Evolutionary conservation across 371 early-diverging fungal species (phyloP).

Genomic region (Mortierella sp.): DNA sequence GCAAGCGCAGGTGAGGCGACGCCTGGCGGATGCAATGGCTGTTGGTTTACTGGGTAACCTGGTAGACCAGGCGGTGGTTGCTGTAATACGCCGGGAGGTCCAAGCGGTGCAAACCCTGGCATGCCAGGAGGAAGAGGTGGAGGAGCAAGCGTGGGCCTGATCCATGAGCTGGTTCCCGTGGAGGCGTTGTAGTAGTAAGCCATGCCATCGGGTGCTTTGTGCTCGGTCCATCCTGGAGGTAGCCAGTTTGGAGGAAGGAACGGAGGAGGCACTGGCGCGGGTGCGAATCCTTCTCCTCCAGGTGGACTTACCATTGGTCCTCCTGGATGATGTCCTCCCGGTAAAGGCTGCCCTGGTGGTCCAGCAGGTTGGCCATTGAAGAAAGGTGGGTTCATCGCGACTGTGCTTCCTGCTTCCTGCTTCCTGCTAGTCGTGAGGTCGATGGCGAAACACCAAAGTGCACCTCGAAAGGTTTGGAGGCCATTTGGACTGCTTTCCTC

Average conservation of each 20-base stretch:
- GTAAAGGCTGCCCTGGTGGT: conserved; percentile 18
- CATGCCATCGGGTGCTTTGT: conserved; percentile 65
- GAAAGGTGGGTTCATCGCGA: not conserved
- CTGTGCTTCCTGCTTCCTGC: too few species aligned
- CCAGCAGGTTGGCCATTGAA: conserved; percentile 1
- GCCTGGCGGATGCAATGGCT: conserved; percentile 27
- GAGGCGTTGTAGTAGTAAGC: conserved; percentile 68
- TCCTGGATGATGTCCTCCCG: not conserved
- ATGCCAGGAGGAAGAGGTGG: conserved; percentile 32
- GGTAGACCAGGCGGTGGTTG: conserved; percentile 32
- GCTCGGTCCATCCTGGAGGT: conserved; percentile 72
- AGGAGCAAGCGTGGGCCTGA: conserved; percentile 54
- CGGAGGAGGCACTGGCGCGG: conserved; percentile 19
- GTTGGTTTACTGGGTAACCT: conserved; percentile 24
- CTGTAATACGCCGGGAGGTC: conserved; percentile 22
- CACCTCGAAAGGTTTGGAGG: too few species aligned
- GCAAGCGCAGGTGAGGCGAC: conserved; percentile 15
- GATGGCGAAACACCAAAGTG: too few species aligned
- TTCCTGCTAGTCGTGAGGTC: too few species aligned
- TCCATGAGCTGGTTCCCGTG: conserved; percentile 67
- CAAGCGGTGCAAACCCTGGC: conserved; percentile 17
- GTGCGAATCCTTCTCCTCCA: conserved; percentile 17
- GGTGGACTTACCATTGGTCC: conserved; percentile 10
- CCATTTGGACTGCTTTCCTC: too few species aligned
- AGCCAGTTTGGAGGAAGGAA: conserved; percentile 34